A percentile compares a stretch with the other conserved stretches of the same genome.
Conservation (phyloP, 306 rosid genomes). For the Dryas alaskensis region DNA sequence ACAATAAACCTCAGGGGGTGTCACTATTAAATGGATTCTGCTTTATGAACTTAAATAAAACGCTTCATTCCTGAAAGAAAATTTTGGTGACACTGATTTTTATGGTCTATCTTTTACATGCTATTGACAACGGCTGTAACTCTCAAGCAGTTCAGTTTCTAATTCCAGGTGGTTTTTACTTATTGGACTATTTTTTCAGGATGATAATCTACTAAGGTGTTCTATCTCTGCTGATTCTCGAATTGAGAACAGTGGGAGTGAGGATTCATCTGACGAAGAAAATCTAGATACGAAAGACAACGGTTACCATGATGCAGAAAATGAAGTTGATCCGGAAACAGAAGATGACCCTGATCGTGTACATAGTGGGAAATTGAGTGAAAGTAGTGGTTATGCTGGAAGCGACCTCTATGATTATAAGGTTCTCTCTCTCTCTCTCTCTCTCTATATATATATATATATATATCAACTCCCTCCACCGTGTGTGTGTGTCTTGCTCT, state of each 20-base stretch:
- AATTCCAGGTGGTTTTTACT: conserved; percentile 16
- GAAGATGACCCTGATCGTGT: conserved; percentile 88
- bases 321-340: conserved; percentile 88
- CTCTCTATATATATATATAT: background rate
- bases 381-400: conserved; percentile 97
- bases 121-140: background rate
- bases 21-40: no score
- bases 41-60: background rate
- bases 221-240: conserved; percentile 96
- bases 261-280: conserved; percentile 85
- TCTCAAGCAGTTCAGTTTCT: background rate
- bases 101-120: conserved; percentile 6
- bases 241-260: conserved; percentile 83
- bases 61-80: background rate
- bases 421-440: conserved; percentile 44
- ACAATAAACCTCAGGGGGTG: no score
- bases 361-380: conserved; percentile 91
- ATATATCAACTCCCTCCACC: background rate
- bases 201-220: conserved; percentile 86
- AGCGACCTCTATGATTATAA: conserved; percentile 96
- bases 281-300: conserved; percentile 75
- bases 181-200: conserved; percentile 48
- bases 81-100: background rate
- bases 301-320: conserved; percentile 93
- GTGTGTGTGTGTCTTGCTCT: background rate